Percentiles rank a stretch among this genome's conserved stretches.
Conservation (phyloP, 441 rosid genomes). For the Eruca vesicaria region DNA sequence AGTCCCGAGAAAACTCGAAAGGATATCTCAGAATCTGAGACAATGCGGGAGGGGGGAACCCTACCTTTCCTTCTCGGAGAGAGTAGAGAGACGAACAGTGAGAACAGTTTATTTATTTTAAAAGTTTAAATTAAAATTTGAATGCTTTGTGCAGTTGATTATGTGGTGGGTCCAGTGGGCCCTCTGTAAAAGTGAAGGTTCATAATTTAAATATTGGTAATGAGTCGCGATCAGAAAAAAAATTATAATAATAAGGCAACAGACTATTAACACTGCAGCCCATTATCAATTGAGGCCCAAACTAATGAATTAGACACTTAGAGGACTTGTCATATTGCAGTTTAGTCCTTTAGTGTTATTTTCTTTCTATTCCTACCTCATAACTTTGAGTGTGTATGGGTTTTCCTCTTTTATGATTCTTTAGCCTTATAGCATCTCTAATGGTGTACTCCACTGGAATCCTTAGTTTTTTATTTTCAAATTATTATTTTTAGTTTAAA, state of each 20-base stretch:
- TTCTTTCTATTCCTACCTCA: neutral
- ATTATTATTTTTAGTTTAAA: no score
- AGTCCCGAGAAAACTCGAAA: neutral
- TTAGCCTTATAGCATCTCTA: no score
- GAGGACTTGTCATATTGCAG: neutral
- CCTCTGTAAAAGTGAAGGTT: neutral
- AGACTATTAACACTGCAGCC: neutral
- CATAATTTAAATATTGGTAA: no score
- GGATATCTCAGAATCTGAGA: neutral
- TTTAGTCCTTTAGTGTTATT: neutral
- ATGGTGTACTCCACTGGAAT: no score
- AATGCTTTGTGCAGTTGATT: neutral
- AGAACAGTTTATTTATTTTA: neutral
- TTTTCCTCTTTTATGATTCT: neutral
- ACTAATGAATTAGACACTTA: neutral
- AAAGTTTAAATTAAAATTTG: neutral
- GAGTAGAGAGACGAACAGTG: neutral
- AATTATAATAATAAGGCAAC: neutral
- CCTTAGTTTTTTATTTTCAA: no score
- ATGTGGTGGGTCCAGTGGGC: neutral
- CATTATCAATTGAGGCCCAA: neutral
- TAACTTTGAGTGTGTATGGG: neutral
- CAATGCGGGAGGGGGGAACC: neutral
- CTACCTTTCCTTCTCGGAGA: neutral
- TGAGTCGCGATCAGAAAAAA: no score